A percentile compares a stretch with the other conserved stretches of the same genome.
phyloP scores from a whole-genome alignment of 331 rosid genomes.

The Pyracantha coccinea region DNA sequence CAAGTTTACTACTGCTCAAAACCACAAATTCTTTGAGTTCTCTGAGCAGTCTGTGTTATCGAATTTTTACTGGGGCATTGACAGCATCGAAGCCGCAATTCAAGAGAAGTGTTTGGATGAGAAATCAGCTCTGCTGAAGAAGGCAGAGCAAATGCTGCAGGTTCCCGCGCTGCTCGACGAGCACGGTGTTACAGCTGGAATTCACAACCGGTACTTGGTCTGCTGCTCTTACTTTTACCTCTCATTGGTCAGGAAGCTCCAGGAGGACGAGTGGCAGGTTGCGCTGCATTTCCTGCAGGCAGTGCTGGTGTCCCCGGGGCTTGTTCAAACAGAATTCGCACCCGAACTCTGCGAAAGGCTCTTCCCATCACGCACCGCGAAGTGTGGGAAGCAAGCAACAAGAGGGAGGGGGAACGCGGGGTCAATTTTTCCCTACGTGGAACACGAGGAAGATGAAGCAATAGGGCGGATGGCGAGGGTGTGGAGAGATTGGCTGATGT shows the following conservation, averaged over 20 bases:
- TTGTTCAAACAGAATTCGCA: constrained; percentile 56
- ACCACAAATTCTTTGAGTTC: constrained; percentile 54
- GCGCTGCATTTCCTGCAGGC: constrained; percentile 80
- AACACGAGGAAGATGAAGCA: constrained; percentile 30
- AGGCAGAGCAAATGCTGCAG: constrained; percentile 75
- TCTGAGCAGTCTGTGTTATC: constrained; percentile 61
- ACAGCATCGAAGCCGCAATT: constrained; percentile 53
- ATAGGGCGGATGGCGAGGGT: constrained; percentile 51
- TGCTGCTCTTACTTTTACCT: constrained; percentile 76
- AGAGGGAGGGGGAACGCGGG: constrained; percentile 13
- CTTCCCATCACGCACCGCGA: constrained; percentile 15
- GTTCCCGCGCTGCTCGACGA: constrained; percentile 74
- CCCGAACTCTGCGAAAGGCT: constrained; percentile 42
- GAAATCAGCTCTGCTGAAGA: constrained; percentile 29
- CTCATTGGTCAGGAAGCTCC: constrained; percentile 52
- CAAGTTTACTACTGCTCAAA: constrained; percentile 38
- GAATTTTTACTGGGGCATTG: constrained; percentile 63
- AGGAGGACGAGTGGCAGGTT: constrained; percentile 71
- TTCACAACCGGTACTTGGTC: constrained; percentile 44
- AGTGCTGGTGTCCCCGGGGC: constrained; percentile 51
- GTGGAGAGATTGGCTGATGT: constrained; percentile 57
- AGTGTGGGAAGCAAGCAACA: constrained; percentile 1
- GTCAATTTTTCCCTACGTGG: constrained; percentile 1
- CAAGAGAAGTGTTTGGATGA: constrained; percentile 31
- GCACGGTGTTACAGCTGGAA: constrained; percentile 50